phyloP scores from a whole-genome alignment of 2,329 filamentous ascomycete species.

The Proliferodiscus dingleyae region DNA sequence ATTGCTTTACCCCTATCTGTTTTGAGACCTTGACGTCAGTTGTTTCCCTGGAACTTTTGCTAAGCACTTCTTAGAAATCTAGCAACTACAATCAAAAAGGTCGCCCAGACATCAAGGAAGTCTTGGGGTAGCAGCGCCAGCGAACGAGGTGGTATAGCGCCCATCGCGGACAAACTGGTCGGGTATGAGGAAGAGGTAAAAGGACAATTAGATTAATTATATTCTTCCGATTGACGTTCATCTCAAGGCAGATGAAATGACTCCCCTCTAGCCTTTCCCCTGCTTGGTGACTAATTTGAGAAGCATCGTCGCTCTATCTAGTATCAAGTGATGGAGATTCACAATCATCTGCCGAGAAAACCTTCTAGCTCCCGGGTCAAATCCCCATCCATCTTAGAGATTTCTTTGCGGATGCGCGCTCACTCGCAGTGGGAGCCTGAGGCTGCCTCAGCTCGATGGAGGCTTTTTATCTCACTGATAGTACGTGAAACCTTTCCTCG shows the following conservation, averaged over 20 bases:
- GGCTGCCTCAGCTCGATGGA: too few relatives aligned
- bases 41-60: not conserved
- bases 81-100: conserved; percentile 18
- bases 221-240: not conserved
- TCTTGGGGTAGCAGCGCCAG: conserved; percentile 17
- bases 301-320: not conserved
- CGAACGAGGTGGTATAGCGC: conserved; percentile 14
- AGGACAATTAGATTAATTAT: conserved; percentile 16
- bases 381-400: too few relatives aligned
- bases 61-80: conserved; percentile 15
- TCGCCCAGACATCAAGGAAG: conserved; percentile 15
- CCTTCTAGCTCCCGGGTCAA: too few relatives aligned
- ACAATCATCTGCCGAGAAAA: too few relatives aligned
- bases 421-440: too few relatives aligned
- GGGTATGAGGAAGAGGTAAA: conserved; percentile 25
- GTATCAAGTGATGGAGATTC: not conserved
- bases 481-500: too few relatives aligned
- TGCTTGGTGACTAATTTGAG: not conserved
- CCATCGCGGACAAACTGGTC: conserved; percentile 21
- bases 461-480: too few relatives aligned
- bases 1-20: not conserved
- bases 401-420: too few relatives aligned
- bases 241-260: conserved; percentile 1
- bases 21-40: not conserved
- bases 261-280: not conserved